These are phyloP conservation scores for Penicillium pulvis DNA, from an alignment of 495 filamentous ascomycete species.

Conservation along the genomic window DNA sequence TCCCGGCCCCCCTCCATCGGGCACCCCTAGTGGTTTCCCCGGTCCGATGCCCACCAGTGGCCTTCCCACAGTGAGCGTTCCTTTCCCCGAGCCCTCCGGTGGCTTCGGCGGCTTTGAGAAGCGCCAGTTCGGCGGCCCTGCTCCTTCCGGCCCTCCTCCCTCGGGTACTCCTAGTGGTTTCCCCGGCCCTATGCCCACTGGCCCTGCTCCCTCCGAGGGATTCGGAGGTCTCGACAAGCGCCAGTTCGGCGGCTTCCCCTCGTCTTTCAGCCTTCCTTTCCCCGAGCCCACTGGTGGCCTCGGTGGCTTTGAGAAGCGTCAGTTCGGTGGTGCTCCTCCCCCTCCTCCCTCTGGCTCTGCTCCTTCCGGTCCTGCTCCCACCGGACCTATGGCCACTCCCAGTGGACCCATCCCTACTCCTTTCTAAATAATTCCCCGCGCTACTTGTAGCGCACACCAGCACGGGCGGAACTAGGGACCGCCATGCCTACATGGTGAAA, in stretches of 20 bases:
- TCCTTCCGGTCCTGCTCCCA: neutral
- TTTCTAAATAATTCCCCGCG: slow-evolving; percentile 2
- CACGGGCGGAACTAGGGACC: neutral
- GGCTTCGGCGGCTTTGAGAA: slow-evolving; percentile 2
- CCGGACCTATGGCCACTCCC: neutral
- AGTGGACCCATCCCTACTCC: neutral
- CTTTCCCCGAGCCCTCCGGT: slow-evolving; percentile 2
- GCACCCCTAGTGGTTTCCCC: too few relatives aligned
- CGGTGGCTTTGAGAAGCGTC: slow-evolving; percentile 7
- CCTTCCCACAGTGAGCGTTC: neutral
- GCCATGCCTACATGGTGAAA: neutral
- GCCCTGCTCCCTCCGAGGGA: neutral
- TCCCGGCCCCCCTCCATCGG: neutral
- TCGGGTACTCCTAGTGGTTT: slow-evolving; percentile 9
- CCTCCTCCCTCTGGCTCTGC: slow-evolving; percentile 9
- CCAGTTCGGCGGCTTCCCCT: slow-evolving; percentile 1
- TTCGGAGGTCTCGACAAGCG: slow-evolving; percentile 1
- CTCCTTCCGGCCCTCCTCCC: slow-evolving; percentile 12
- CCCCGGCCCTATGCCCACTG: slow-evolving; percentile 1
- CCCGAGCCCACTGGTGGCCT: neutral
- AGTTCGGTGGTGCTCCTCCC: slow-evolving; percentile 8
- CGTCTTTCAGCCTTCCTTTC: slow-evolving; percentile 2
- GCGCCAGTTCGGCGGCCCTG: slow-evolving; percentile 9
- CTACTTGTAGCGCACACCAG: neutral
- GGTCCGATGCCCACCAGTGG: too few relatives aligned